Percentiles rank a stretch among this genome's conserved stretches.
Evolutionary conservation across 129 eudicot species (phyloP).

Genomic region (Flaveria trinervia): DNA sequence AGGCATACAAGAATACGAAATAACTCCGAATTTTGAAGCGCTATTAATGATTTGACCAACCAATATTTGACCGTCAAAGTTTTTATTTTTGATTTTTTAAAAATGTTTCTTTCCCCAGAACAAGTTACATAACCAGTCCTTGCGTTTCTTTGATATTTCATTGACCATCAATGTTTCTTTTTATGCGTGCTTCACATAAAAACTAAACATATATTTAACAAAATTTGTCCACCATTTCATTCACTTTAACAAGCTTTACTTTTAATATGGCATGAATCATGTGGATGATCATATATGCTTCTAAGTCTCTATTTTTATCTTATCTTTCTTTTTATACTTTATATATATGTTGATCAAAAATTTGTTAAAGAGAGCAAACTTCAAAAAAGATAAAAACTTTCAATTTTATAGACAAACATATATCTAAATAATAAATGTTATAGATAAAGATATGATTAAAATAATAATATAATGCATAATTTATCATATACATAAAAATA

Average conservation of each 20-base stretch:
- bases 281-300: background rate
- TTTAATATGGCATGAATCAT: slow-evolving; percentile 1
- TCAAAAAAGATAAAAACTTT: no score
- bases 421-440: no score
- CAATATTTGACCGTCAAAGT: slow-evolving; percentile 21
- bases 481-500: no score
- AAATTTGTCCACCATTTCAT: background rate
- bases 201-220: background rate
- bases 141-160: background rate
- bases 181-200: background rate
- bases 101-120: background rate
- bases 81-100: background rate
- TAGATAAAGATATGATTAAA: no score
- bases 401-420: no score
- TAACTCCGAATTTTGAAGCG: background rate
- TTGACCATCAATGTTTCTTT: no score
- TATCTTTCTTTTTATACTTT: background rate
- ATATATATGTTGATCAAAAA: no score
- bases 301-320: background rate
- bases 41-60: slow-evolving; percentile 9
- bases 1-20: background rate
- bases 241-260: background rate
- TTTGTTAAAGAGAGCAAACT: no score
- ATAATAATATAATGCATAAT: no score
- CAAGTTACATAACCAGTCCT: slow-evolving; percentile 8